A percentile compares a stretch with the other conserved stretches of the same genome.
phyloP scores from a whole-genome alignment of 768 basidiomycete species.

The Hericium rajendrae region DNA sequence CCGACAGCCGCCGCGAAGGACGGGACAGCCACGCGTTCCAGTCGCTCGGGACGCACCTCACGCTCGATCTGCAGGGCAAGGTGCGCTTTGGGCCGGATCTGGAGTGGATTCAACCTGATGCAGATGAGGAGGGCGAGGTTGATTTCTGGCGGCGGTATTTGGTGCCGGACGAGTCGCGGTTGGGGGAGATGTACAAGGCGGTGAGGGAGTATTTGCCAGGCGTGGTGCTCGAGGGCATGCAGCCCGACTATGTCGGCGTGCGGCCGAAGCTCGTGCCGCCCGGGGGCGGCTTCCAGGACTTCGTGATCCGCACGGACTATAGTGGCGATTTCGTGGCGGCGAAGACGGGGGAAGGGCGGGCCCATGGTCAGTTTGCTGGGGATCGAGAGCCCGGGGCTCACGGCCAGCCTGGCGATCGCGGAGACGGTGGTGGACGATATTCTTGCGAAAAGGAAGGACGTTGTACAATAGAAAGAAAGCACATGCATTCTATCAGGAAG shows the following conservation, averaged over 20 bases:
- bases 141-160: slow-evolving; percentile 76
- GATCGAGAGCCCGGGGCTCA: slow-evolving; percentile 90
- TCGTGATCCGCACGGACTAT: slow-evolving; percentile 60
- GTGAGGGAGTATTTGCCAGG: slow-evolving; percentile 69
- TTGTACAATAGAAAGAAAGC: slow-evolving; percentile 2
- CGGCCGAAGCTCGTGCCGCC: slow-evolving; percentile 82
- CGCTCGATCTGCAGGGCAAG: slow-evolving; percentile 75
- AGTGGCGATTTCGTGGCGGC: slow-evolving; percentile 29
- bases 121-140: slow-evolving; percentile 31
- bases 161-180: slow-evolving; percentile 48
- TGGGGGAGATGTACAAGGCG: slow-evolving; percentile 58
- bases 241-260: slow-evolving; percentile 78
- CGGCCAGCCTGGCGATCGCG: slow-evolving; percentile 78
- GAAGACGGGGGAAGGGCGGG: slow-evolving; percentile 17
- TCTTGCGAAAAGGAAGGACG: slow-evolving; percentile 18
- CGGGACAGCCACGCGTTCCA: slow-evolving; percentile 45
- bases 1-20: slow-evolving; percentile 48
- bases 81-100: slow-evolving; percentile 91
- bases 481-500: background rate
- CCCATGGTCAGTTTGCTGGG: slow-evolving; percentile 80
- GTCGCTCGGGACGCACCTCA: slow-evolving; percentile 87
- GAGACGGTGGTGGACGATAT: slow-evolving; percentile 68
- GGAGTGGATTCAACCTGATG: slow-evolving; percentile 67
- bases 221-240: slow-evolving; percentile 48
- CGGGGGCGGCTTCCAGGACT: slow-evolving; percentile 74